Conservation (phyloP, 2,329 filamentous ascomycete genomes). For the Thelonectria olida region DNA sequence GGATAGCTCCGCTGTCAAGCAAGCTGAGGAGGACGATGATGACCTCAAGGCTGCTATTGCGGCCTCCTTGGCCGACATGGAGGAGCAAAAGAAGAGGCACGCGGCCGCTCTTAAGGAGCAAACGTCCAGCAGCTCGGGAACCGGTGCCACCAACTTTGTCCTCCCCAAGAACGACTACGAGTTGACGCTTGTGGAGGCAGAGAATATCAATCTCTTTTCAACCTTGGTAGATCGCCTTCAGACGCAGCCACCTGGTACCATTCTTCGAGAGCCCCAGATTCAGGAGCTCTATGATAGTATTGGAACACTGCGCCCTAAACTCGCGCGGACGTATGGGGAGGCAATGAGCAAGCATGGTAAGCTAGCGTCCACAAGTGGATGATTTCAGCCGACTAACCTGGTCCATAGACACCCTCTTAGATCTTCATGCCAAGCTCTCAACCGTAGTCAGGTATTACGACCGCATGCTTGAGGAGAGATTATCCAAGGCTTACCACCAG, state of each 20-base stretch:
- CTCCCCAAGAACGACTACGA: slow-evolving; percentile 93
- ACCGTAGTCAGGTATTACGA: slow-evolving; percentile 98
- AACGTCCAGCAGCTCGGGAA: slow-evolving; percentile 56
- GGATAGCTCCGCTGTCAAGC: slow-evolving; percentile 48
- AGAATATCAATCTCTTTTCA: slow-evolving; percentile 96
- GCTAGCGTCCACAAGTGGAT: slow-evolving; percentile 35
- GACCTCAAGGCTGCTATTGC: slow-evolving; percentile 95
- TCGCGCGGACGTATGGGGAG: slow-evolving; percentile 95
- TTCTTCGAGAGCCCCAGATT: slow-evolving; percentile 95
- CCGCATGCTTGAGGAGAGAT: slow-evolving; percentile 93
- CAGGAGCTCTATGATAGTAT: slow-evolving; percentile 99
- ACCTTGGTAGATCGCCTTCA: slow-evolving; percentile 94
- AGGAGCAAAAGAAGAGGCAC: slow-evolving; percentile 95
- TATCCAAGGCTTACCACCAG: slow-evolving; percentile 92
- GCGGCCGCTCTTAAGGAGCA: slow-evolving; percentile 85
- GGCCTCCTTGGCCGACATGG: slow-evolving; percentile 94
- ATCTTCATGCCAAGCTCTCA: slow-evolving; percentile 93
- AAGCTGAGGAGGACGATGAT: slow-evolving; percentile 86
- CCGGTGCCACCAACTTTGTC: slow-evolving; percentile 58
- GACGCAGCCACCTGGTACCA: slow-evolving; percentile 94
- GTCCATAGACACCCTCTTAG: slow-evolving; percentile 85
- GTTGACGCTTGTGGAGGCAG: slow-evolving; percentile 89
- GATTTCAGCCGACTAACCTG: slow-evolving; percentile 10
- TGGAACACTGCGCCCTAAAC: slow-evolving; percentile 88
- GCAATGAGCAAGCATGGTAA: slow-evolving; percentile 99